phyloP scores from a whole-genome alignment of 768 basidiomycete species.

The Xerocomus potaroensis region DNA sequence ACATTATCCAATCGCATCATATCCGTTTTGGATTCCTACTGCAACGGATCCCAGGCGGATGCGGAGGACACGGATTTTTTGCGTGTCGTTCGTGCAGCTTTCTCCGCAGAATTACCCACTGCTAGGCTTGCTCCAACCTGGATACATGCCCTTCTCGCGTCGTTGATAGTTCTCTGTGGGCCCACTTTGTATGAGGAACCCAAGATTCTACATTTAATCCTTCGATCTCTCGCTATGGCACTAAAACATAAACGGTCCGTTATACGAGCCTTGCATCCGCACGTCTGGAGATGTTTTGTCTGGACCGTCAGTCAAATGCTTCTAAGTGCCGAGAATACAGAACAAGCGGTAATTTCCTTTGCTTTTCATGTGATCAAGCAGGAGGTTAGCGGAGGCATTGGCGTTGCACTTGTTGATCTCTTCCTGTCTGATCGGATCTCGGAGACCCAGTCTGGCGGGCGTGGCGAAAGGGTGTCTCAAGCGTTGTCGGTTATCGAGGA shows the following conservation, averaged over 20 bases:
- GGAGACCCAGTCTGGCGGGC: constrained; percentile 4
- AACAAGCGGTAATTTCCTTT: constrained; percentile 28
- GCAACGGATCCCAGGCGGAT: constrained; percentile 2
- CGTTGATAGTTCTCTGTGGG: constrained; percentile 46
- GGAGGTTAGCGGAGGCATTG: constrained; percentile 43
- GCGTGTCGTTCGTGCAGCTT: constrained; percentile 25
- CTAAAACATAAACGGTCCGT: constrained; percentile 32
- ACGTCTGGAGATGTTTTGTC: constrained; percentile 51
- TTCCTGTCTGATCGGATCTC: constrained; percentile 30
- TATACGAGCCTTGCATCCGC: constrained; percentile 38
- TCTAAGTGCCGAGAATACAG: constrained; percentile 9
- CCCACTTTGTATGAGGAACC: constrained; percentile 39
- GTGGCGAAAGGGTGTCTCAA: constrained; percentile 27
- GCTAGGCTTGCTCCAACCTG: constrained; percentile 35
- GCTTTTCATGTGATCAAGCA: constrained; percentile 44
- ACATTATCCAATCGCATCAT: constrained; percentile 25
- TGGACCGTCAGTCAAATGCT: constrained; percentile 51
- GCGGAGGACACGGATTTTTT: constrained; percentile 18
- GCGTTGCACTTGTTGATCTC: constrained; percentile 35
- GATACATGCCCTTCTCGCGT: constrained; percentile 42
- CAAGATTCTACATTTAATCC: constrained; percentile 35
- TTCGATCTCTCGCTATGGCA: constrained; percentile 33
- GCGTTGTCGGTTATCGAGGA: constrained; percentile 36
- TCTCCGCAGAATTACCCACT: constrained; percentile 20
- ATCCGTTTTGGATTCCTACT: constrained; percentile 21